phyloP scores from a whole-genome alignment of 257 asterid species.

The Dorcoceras hygrometricum region DNA sequence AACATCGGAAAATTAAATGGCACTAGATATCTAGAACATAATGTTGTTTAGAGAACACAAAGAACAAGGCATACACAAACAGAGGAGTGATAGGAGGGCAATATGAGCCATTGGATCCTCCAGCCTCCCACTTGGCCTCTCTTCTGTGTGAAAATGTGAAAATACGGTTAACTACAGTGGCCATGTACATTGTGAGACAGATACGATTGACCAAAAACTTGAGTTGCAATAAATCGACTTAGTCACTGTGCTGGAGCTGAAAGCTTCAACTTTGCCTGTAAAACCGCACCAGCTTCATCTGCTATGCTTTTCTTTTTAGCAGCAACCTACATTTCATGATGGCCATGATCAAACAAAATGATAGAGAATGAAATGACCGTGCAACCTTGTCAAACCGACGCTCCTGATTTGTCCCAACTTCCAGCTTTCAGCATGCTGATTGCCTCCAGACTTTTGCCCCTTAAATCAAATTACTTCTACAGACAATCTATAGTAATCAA shows the following conservation, averaged over 20 bases:
- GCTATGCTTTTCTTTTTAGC: constrained; percentile 74
- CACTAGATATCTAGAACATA: not conserved
- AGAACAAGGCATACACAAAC: not conserved
- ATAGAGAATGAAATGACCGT: constrained; percentile 2
- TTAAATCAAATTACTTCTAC: not conserved
- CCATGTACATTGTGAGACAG: not conserved
- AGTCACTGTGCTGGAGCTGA: constrained; percentile 44
- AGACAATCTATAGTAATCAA: not conserved
- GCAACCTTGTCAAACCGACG: not conserved
- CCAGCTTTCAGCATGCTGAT: not conserved
- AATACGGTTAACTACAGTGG: not conserved
- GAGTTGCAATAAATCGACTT: constrained; percentile 11
- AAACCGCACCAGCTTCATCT: constrained; percentile 70
- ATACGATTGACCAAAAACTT: not conserved
- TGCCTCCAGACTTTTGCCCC: not conserved
- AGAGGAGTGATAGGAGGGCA: not conserved
- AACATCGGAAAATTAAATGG: not conserved
- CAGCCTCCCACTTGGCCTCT: no score
- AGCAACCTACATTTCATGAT: constrained; percentile 60
- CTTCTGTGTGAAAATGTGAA: no score
- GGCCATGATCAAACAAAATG: constrained; percentile 7
- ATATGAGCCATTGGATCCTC: not conserved
- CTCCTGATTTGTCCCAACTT: not conserved
- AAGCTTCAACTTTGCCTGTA: constrained; percentile 73
- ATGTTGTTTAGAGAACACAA: no score